Evolutionary conservation across 345 rosid species (phyloP).

Genomic region (Excoecaria cochinchinensis): DNA sequence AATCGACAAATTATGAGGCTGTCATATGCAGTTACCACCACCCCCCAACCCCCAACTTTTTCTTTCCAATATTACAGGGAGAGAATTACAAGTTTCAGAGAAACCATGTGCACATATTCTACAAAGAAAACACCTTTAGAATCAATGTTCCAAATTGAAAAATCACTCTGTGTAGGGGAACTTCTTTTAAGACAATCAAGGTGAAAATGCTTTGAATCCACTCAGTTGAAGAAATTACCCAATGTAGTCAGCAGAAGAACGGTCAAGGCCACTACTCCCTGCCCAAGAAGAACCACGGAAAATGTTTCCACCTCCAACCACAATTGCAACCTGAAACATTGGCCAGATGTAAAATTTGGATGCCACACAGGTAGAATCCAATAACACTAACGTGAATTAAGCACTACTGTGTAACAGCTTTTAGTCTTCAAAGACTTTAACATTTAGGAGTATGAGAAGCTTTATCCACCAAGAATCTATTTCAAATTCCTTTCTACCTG

Average conservation of each 20-base stretch:
- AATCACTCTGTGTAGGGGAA: background rate
- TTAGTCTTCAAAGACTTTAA: background rate
- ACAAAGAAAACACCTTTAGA: background rate
- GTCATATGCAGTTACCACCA: background rate
- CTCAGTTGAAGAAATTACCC: slow-evolving; percentile 50
- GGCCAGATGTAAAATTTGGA: slow-evolving; percentile 4
- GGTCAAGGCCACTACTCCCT: slow-evolving; percentile 94
- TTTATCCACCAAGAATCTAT: background rate
- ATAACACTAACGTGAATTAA: slow-evolving; percentile 8
- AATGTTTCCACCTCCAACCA: slow-evolving; percentile 95
- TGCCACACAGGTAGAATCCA: background rate
- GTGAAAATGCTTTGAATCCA: background rate
- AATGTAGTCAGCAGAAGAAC: slow-evolving; percentile 94
- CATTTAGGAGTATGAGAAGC: background rate
- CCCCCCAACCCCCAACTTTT: no score
- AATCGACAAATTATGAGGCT: background rate
- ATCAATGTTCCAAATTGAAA: background rate
- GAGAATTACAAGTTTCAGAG: background rate
- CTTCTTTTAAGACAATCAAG: background rate
- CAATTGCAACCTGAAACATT: slow-evolving; percentile 76
- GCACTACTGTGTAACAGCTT: background rate
- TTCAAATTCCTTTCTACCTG: background rate
- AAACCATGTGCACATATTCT: background rate
- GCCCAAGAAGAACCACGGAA: slow-evolving; percentile 94
- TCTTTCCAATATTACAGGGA: background rate